Evolutionary conservation across 441 rosid species (phyloP).

Genomic region (Euphorbia corollata): DNA sequence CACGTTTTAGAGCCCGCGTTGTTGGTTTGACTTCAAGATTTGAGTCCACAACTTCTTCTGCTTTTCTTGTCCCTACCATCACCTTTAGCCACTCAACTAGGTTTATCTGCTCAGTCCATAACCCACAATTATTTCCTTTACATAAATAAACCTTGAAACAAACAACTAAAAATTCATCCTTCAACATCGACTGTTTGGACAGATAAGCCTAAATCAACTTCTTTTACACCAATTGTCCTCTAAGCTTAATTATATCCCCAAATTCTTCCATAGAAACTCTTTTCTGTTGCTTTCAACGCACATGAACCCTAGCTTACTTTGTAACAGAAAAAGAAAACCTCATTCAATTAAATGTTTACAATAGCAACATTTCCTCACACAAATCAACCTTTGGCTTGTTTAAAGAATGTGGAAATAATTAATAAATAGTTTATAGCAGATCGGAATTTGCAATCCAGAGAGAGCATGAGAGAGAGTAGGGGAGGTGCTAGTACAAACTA

Average conservation of each 20-base stretch:
- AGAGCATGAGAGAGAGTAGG: neutral
- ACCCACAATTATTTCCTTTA: neutral
- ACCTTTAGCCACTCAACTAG: slow-evolving; percentile 94
- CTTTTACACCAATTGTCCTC: neutral
- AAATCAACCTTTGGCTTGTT: too few species aligned
- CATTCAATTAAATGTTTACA: neutral
- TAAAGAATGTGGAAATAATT: neutral
- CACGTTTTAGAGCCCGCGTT: slow-evolving; percentile 65
- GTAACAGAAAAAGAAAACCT: neutral
- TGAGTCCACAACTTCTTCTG: slow-evolving; percentile 85
- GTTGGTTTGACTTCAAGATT: slow-evolving; percentile 61
- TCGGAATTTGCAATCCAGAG: neutral
- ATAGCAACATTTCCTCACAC: neutral
- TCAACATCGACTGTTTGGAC: neutral
- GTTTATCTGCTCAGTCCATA: slow-evolving; percentile 51
- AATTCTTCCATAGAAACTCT: neutral
- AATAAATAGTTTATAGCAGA: neutral
- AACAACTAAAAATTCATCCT: neutral
- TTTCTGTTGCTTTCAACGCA: too few species aligned
- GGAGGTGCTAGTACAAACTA: neutral
- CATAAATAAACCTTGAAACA: neutral
- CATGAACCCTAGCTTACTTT: too few species aligned
- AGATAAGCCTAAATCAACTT: neutral
- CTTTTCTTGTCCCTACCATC: slow-evolving; percentile 88
- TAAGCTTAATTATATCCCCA: neutral